These are phyloP conservation scores for Linnemannia schmuckeri DNA, from an alignment of 192 early-diverging fungal species.

Conservation along the genomic window DNA sequence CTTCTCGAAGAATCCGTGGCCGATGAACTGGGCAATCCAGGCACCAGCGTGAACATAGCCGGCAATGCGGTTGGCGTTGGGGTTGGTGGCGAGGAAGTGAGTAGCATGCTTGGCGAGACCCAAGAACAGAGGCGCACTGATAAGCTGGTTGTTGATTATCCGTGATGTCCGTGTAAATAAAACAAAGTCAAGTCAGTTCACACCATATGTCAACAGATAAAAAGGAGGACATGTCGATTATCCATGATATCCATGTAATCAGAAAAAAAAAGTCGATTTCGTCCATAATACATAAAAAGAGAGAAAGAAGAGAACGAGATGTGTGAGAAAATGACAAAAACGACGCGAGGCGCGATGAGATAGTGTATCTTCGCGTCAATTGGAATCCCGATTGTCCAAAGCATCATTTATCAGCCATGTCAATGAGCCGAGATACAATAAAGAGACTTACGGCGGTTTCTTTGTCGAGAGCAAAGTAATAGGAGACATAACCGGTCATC, in stretches of 20 bases:
- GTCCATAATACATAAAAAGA: background rate
- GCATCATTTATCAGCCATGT: background rate
- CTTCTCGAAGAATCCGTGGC: slow-evolving; percentile 89
- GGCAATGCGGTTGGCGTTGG: slow-evolving; percentile 68
- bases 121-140: slow-evolving; percentile 74
- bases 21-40: slow-evolving; percentile 93
- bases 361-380: background rate
- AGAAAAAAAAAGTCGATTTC: background rate
- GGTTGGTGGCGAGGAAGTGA: slow-evolving; percentile 62
- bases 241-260: too few species aligned
- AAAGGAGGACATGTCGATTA: too few species aligned
- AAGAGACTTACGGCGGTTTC: slow-evolving; percentile 68
- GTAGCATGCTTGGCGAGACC: slow-evolving; percentile 76
- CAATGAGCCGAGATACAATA: background rate
- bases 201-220: background rate
- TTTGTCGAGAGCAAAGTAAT: slow-evolving; percentile 85
- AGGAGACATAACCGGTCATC: slow-evolving; percentile 72
- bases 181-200: background rate
- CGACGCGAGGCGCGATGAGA: background rate
- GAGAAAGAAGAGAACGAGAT: slow-evolving; percentile 33
- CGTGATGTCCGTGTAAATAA: background rate
- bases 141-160: slow-evolving; percentile 25
- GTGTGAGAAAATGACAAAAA: background rate
- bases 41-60: slow-evolving; percentile 73
- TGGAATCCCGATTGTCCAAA: background rate